Conservation (phyloP, 2,329 filamentous ascomycete genomes). For the Amylocarpus encephaloides region DNA sequence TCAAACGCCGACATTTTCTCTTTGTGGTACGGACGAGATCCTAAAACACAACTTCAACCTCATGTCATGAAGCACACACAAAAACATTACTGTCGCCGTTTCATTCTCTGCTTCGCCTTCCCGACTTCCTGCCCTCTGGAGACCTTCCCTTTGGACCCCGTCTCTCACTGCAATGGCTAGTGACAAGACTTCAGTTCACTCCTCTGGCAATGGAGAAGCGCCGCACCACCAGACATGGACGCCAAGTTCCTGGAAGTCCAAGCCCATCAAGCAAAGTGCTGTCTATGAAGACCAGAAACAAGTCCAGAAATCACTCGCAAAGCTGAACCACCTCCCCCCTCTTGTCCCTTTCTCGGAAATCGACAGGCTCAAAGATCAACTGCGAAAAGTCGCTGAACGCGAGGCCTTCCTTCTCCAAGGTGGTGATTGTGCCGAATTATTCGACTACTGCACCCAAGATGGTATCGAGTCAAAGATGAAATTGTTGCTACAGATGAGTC, state of each 20-base stretch:
- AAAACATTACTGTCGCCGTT: no score
- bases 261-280: constrained; percentile 73
- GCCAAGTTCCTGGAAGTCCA: constrained; percentile 66
- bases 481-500: constrained; percentile 90
- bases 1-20: no score
- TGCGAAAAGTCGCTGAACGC: constrained; percentile 81
- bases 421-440: constrained; percentile 94
- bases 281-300: constrained; percentile 57
- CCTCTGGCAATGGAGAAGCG: background rate
- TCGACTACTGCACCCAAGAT: constrained; percentile 86
- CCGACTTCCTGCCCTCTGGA: background rate
- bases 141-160: background rate
- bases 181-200: background rate
- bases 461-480: constrained; percentile 97
- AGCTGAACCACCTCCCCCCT: constrained; percentile 65
- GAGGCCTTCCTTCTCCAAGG: constrained; percentile 93
- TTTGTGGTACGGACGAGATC: no score
- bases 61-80: no score
- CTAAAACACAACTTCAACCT: no score
- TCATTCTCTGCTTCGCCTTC: no score
- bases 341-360: constrained; percentile 80
- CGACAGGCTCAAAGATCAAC: constrained; percentile 65
- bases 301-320: constrained; percentile 52
- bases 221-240: constrained; percentile 38
- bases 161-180: background rate